Evolutionary conservation across 2,329 filamentous ascomycete genomes (phyloP), one percentile per base, ranked within the genome.

Genomic region (Aspergillus clavatus): DNA sequence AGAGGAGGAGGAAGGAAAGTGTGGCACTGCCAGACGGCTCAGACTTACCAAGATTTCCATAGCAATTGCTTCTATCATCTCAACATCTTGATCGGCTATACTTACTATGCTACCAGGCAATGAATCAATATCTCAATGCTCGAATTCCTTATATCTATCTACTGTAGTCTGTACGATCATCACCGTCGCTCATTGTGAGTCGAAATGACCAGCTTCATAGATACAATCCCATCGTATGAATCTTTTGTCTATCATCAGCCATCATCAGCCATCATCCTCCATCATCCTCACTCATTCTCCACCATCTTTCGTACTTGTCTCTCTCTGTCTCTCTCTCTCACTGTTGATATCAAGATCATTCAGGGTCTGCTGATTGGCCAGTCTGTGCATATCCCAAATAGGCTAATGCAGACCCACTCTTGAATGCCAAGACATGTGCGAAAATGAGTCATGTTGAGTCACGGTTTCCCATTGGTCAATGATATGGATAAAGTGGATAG

Each of bases 391-490:
- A 1, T 2, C 7, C 7, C n/a, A 27, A 28, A 45, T 27, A 7
- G 11, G n/a, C 33, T 48, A 48, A 26, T 23, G 26, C 27, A 1
- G 12, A 19, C 5, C 0, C 3, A 23, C 8, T 4, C 6, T 10
- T 3, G 16, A 18, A 24, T 38, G 38, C 33, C 10, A 11, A 19
- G 7, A 11, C 8, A 27, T 38, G 43, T 40, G 43, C 28, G 10
- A 48, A 26, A 35, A 46, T 48, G 46, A 48, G 12, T 47, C 45
- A 47, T 47, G 38, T 11, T 47, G 24, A 29, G 21, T 44, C 38
- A 47, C 33, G 10, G 1, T 21, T 35, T 35, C 23, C 19, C 7
- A 35, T 35, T 35, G 31, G 31, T 24, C 23, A 24, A 24, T 24
- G 23, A 24, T 24, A 24, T 24, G 23, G 23, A n/a, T n/a, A 24